Conservation (phyloP, 805 yeast species). For the Yarrowia sp. region DNA sequence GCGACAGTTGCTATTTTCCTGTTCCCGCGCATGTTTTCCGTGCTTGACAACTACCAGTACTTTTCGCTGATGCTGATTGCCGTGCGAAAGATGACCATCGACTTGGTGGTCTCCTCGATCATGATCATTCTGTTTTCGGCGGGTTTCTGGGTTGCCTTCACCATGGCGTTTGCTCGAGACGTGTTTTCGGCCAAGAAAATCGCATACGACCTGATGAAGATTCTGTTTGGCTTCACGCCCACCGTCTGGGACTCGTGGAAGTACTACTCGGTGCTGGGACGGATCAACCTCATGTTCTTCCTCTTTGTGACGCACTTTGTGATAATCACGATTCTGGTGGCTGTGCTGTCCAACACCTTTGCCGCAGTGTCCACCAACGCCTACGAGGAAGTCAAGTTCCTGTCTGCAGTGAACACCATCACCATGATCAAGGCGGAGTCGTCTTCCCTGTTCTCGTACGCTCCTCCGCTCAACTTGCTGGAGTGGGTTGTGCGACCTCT, state of each 20-base stretch:
- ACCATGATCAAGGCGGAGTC: constrained; percentile 42
- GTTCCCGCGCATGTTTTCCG: constrained; percentile 50
- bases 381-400: constrained; percentile 42
- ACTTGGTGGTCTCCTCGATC: constrained; percentile 49
- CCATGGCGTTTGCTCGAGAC: constrained; percentile 47
- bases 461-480: constrained; percentile 41
- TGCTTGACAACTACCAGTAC: constrained; percentile 51
- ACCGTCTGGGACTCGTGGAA: constrained; percentile 59
- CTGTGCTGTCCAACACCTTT: constrained; percentile 47
- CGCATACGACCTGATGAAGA: constrained; percentile 51
- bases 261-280: constrained; percentile 48
- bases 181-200: constrained; percentile 45
- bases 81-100: constrained; percentile 52
- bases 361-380: constrained; percentile 40
- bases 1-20: constrained; percentile 49
- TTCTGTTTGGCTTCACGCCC: constrained; percentile 59
- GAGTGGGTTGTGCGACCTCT: constrained; percentile 39
- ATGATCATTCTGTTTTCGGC: constrained; percentile 50
- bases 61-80: constrained; percentile 53
- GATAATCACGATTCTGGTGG: constrained; percentile 54
- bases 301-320: constrained; percentile 55
- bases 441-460: constrained; percentile 39
- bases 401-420: constrained; percentile 42
- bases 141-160: constrained; percentile 56
- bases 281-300: constrained; percentile 49